Percentiles rank a stretch among this genome's conserved stretches.
Conservation (phyloP, 2,329 filamentous ascomycete species). For the Lachnellula occidentalis region DNA sequence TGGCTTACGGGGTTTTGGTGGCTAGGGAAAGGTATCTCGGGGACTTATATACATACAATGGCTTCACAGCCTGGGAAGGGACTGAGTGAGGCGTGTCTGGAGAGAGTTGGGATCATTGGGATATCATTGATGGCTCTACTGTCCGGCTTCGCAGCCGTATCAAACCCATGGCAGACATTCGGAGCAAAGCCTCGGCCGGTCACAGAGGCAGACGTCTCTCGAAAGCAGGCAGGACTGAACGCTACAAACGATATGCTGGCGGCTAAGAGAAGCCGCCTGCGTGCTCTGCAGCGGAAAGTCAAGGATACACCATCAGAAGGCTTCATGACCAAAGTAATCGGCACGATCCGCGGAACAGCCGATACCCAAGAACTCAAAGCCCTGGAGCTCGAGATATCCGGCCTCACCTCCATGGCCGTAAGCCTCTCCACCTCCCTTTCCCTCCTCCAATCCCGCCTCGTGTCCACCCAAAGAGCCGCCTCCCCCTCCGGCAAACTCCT, state of each 20-base stretch:
- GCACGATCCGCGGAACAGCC: constrained; percentile 59
- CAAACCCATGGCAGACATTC: constrained; percentile 80
- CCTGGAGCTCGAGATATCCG: constrained; percentile 70
- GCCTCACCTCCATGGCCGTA: constrained; percentile 73
- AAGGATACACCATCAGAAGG: constrained; percentile 42
- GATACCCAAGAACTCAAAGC: constrained; percentile 54
- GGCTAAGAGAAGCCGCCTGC: constrained; percentile 67
- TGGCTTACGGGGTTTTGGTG: constrained; percentile 79
- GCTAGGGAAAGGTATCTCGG: constrained; percentile 59
- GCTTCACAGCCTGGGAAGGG: constrained; percentile 34
- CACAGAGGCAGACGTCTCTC: constrained; percentile 66
- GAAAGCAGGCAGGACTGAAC: constrained; percentile 74
- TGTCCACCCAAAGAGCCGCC: constrained; percentile 59
- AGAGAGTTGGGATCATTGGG: constrained; percentile 76
- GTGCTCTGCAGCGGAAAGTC: constrained; percentile 62
- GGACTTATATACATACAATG: constrained; percentile 42
- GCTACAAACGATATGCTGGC: constrained; percentile 75
- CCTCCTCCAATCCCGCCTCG: constrained; percentile 56
- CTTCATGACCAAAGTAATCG: constrained; percentile 69
- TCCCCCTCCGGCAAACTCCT: constrained; percentile 62
- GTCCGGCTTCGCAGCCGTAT: constrained; percentile 87
- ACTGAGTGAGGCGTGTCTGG: constrained; percentile 46
- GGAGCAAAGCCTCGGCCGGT: constrained; percentile 58
- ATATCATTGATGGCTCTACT: constrained; percentile 81
- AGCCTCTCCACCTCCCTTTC: constrained; percentile 62